These are phyloP conservation scores for Neopestalotiopsis rosae DNA, from an alignment of 2,329 filamentous ascomycete genomes.

Conservation along the genomic window DNA sequence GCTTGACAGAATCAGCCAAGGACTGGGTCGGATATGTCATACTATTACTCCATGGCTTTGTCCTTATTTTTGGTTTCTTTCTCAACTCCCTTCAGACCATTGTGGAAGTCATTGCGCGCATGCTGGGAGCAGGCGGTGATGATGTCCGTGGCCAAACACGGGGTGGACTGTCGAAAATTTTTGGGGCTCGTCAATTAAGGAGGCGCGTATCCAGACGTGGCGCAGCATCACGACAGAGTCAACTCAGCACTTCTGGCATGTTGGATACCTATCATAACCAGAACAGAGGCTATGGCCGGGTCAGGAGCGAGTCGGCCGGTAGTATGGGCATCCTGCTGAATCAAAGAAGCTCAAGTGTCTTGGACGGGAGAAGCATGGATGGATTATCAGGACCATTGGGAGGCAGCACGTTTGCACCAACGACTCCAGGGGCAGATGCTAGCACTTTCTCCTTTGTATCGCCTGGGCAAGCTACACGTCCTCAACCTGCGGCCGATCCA, in stretches of 20 bases:
- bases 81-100: conserved; percentile 90
- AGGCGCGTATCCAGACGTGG: conserved; percentile 69
- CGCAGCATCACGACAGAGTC: conserved; percentile 75
- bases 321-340: conserved; percentile 58
- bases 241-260: conserved; percentile 84
- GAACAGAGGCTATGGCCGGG: conserved; percentile 64
- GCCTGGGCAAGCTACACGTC: conserved; percentile 53
- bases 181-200: conserved; percentile 88
- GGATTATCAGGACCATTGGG: conserved; percentile 53
- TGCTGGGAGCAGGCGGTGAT: conserved; percentile 83
- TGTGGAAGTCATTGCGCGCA: conserved; percentile 83
- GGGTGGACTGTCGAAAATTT: conserved; percentile 87
- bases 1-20: conserved; percentile 77
- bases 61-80: conserved; percentile 90
- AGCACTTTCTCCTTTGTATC: conserved; percentile 76
- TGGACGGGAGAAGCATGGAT: conserved; percentile 57
- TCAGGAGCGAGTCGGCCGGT: conserved; percentile 66
- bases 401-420: conserved; percentile 71
- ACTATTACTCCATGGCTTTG: conserved; percentile 81
- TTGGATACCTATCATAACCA: conserved; percentile 70
- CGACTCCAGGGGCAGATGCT: conserved; percentile 70
- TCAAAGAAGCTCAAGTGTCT: conserved; percentile 58
- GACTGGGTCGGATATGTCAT: conserved; percentile 97
- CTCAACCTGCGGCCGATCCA: conserved; percentile 66
- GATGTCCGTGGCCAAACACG: conserved; percentile 71